phyloP scores from a whole-genome alignment of 441 rosid genomes.

The Manihot esculenta region DNA sequence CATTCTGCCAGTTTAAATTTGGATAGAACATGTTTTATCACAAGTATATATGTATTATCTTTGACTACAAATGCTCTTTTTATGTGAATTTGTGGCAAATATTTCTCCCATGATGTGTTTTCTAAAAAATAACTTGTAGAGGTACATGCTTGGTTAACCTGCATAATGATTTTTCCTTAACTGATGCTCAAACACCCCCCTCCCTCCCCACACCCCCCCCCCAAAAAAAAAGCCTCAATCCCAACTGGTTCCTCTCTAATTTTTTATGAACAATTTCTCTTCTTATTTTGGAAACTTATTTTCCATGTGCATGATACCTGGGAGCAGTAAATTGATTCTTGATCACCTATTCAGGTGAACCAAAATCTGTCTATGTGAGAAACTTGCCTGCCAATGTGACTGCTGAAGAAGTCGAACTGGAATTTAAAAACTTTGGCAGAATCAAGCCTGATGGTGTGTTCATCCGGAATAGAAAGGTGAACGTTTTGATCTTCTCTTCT shows the following conservation, averaged over 20 bases:
- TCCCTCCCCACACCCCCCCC: too few relatives aligned
- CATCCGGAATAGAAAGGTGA: constrained; percentile 66
- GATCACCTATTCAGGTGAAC: constrained; percentile 46
- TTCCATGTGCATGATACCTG: background rate
- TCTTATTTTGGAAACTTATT: background rate
- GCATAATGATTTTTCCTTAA: background rate
- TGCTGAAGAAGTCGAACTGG: constrained; percentile 64
- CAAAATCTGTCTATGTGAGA: constrained; percentile 71
- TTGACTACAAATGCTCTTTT: too few relatives aligned
- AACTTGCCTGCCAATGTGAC: constrained; percentile 59
- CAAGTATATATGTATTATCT: too few relatives aligned
- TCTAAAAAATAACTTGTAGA: background rate
- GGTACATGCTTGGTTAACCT: background rate
- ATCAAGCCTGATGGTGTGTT: constrained; percentile 67
- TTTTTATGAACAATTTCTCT: background rate
- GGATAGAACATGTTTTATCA: background rate
- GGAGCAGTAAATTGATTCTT: constrained; percentile 16
- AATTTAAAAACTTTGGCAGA: constrained; percentile 60
- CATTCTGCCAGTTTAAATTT: background rate
- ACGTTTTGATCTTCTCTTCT: background rate
- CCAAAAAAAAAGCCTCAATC: too few relatives aligned
- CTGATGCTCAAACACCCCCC: background rate
- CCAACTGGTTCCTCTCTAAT: too few relatives aligned
- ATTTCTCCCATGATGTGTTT: background rate
- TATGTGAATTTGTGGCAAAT: background rate